phyloP scores from a whole-genome alignment of 1,284 basidiomycete genomes.

The Phellopilus nigrolimitatus region DNA sequence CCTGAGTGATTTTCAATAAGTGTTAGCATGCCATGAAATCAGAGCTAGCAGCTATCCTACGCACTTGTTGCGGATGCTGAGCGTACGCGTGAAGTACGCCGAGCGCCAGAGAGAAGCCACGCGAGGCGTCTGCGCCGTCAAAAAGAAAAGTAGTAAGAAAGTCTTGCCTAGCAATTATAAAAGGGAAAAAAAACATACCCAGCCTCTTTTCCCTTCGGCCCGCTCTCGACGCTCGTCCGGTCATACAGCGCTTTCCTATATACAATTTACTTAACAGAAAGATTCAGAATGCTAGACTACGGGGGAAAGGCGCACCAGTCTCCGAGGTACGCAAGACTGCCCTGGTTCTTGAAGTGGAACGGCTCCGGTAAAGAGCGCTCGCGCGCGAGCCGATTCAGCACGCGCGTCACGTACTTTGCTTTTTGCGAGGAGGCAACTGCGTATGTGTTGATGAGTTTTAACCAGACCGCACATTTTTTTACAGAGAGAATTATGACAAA shows the following conservation, averaged over 20 bases:
- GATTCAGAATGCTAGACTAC: too few species aligned
- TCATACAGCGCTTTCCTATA: constrained; percentile 75
- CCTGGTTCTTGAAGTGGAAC: constrained; percentile 69
- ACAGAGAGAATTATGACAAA: constrained; percentile 21
- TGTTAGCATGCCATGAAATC: too few species aligned
- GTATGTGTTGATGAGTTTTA: constrained; percentile 15
- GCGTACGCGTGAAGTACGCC: constrained; percentile 75
- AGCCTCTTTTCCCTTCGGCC: constrained; percentile 58
- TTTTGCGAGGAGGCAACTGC: constrained; percentile 85
- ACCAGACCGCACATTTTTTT: constrained; percentile 9
- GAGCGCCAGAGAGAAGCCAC: constrained; percentile 80
- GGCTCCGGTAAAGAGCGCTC: constrained; percentile 37
- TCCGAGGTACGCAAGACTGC: constrained; percentile 79
- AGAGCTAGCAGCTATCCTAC: constrained; percentile 22
- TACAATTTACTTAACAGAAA: constrained; percentile 4
- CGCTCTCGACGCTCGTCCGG: constrained; percentile 45
- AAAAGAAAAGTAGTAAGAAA: constrained; percentile 16
- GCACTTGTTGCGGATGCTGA: constrained; percentile 73
- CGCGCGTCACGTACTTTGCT: constrained; percentile 67
- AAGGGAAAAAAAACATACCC: constrained; percentile 35
- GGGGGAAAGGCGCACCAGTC: constrained; percentile 48
- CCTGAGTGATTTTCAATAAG: too few species aligned
- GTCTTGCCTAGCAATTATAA: background rate
- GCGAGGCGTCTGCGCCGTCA: constrained; percentile 43
- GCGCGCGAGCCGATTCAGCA: constrained; percentile 58